These are phyloP conservation scores for Ogataea corticis DNA, from an alignment of 805 yeast genomes.

Conservation along the genomic window DNA sequence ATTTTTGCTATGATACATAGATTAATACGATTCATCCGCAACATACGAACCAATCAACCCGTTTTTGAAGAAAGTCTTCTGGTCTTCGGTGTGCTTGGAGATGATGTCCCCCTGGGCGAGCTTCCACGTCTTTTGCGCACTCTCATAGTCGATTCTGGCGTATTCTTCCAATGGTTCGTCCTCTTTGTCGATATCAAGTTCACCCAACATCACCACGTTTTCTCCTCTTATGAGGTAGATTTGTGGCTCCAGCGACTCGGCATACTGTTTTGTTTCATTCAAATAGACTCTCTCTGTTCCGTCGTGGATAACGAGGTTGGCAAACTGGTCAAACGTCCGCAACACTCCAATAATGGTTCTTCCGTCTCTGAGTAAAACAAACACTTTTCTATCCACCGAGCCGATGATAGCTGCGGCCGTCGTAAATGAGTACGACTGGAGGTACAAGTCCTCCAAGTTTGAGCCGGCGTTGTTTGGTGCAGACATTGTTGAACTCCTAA, in stretches of 20 bases:
- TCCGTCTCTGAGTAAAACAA: conserved; percentile 88
- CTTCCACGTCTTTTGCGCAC: conserved; percentile 50
- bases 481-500: no score
- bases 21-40: conserved; percentile 22
- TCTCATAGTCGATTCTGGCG: conserved; percentile 57
- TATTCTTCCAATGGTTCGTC: conserved; percentile 63
- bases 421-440: conserved; percentile 80
- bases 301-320: conserved; percentile 90
- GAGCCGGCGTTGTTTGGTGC: conserved; percentile 9
- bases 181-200: conserved; percentile 84
- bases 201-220: conserved; percentile 91
- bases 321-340: conserved; percentile 94
- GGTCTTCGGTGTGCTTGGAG: conserved; percentile 19
- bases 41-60: conserved; percentile 24
- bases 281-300: conserved; percentile 82
- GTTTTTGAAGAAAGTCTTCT: conserved; percentile 16
- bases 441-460: conserved; percentile 51
- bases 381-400: conserved; percentile 75
- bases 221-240: conserved; percentile 93
- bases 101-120: conserved; percentile 12
- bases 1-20: conserved; percentile 5
- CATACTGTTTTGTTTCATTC: conserved; percentile 51
- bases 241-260: conserved; percentile 63
- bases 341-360: conserved; percentile 83
- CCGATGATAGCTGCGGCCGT: conserved; percentile 91